Percentiles rank a stretch among this genome's conserved stretches.
Evolutionary conservation across 225 moss, liverwort and hornwort genomes (phyloP).

Genomic region (Polytrichum commune): DNA sequence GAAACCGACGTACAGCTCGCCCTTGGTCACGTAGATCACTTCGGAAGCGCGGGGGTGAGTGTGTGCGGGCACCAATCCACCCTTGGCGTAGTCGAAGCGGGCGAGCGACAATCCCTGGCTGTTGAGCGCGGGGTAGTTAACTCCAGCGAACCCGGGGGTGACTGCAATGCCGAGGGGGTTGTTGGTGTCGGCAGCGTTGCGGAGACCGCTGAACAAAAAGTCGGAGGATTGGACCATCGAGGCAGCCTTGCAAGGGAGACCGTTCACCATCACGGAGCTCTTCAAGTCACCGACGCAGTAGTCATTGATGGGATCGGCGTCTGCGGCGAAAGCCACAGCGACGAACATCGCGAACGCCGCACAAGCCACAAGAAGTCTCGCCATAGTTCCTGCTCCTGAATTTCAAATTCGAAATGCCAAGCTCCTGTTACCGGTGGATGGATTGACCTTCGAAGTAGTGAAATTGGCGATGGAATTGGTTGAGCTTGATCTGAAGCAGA

Average conservation of each 20-base stretch:
- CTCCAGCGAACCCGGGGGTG: conserved; percentile 21
- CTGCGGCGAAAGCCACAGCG: neutral
- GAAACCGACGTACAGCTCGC: conserved; percentile 26
- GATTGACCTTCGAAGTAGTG: too few species aligned
- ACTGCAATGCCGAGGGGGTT: conserved; percentile 24
- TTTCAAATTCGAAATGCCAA: too few species aligned
- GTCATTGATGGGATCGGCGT: conserved; percentile 23
- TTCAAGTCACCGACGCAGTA: conserved; percentile 30
- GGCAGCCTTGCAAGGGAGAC: conserved; percentile 22
- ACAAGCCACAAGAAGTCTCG: conserved; percentile 3
- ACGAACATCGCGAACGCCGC: conserved; percentile 10
- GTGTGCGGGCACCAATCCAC: conserved; percentile 34
- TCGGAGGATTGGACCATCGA: neutral
- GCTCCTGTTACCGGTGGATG: too few species aligned
- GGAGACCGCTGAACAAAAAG: conserved; percentile 19
- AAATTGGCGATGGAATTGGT: too few species aligned
- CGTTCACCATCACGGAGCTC: conserved; percentile 11
- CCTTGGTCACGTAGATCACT: conserved; percentile 27
- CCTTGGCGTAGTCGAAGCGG: conserved; percentile 30
- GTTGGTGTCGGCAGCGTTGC: conserved; percentile 6
- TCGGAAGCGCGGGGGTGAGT: conserved; percentile 28
- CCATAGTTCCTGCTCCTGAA: neutral
- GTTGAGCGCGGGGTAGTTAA: conserved; percentile 37
- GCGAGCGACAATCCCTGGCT: conserved; percentile 15
- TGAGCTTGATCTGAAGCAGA: too few species aligned